These are phyloP conservation scores for Candida cerambycidarum DNA, from an alignment of 805 yeast species.

Conservation along the genomic window DNA sequence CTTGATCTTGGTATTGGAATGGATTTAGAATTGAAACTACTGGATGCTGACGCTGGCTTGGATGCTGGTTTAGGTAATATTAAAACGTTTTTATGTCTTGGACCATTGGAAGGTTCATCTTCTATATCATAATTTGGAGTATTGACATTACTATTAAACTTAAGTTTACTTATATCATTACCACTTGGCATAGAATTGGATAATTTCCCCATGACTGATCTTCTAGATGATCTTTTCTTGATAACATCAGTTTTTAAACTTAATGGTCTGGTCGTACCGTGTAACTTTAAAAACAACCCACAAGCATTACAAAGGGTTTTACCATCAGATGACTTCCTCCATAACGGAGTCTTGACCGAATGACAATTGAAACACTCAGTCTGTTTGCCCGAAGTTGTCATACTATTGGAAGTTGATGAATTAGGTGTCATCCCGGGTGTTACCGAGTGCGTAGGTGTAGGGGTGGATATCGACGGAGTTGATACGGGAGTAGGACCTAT, in stretches of 20 bases:
- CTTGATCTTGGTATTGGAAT: slow-evolving; percentile 28
- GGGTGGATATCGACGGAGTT: background rate
- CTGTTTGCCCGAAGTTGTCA: too few relatives aligned
- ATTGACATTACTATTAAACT: background rate
- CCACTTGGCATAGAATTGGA: slow-evolving; percentile 13
- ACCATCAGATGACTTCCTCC: slow-evolving; percentile 61
- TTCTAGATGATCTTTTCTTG: slow-evolving; percentile 53
- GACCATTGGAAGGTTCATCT: slow-evolving; percentile 11
- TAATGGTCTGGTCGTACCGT: slow-evolving; percentile 61
- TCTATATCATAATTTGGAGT: slow-evolving; percentile 12
- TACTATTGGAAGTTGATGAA: background rate
- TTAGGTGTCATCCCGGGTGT: slow-evolving; percentile 1
- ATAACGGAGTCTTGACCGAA: slow-evolving; percentile 59
- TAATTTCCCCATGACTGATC: slow-evolving; percentile 12
- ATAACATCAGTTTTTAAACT: slow-evolving; percentile 58
- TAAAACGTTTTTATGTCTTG: slow-evolving; percentile 37
- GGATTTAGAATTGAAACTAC: slow-evolving; percentile 20
- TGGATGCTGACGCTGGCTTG: slow-evolving; percentile 14
- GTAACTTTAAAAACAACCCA: slow-evolving; percentile 58
- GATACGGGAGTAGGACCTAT: background rate
- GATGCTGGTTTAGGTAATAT: slow-evolving; percentile 40
- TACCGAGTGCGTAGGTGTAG: background rate
- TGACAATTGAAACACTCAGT: slow-evolving; percentile 57
- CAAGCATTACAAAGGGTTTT: slow-evolving; percentile 65
- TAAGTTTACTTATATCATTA: slow-evolving; percentile 7